Evolutionary conservation across 2,329 filamentous ascomycete genomes (phyloP).

Genomic region (Aaosphaeria pasadenensis): DNA sequence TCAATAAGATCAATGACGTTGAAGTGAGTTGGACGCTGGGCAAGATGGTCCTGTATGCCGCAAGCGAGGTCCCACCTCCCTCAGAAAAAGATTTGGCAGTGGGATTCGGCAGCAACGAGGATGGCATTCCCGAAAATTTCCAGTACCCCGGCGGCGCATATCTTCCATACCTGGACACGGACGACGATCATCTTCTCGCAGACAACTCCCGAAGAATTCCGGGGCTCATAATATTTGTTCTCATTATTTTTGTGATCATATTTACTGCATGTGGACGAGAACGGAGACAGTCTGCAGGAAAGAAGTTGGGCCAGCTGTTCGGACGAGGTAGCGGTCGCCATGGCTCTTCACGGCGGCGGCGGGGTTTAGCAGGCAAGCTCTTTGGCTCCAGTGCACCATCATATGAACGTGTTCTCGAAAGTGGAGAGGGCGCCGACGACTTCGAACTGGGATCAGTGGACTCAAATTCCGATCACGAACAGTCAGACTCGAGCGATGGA

Average conservation of each 20-base stretch:
- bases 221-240: slow-evolving; percentile 71
- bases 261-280: slow-evolving; percentile 81
- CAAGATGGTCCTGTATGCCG: slow-evolving; percentile 93
- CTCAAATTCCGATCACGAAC: slow-evolving; percentile 59
- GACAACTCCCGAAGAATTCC: slow-evolving; percentile 65
- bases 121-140: slow-evolving; percentile 70
- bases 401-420: slow-evolving; percentile 85
- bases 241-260: slow-evolving; percentile 66
- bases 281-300: slow-evolving; percentile 58
- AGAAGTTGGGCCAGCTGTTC: slow-evolving; percentile 51
- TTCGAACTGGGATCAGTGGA: slow-evolving; percentile 73
- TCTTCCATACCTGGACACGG: slow-evolving; percentile 40
- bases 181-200: slow-evolving; percentile 59
- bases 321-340: slow-evolving; percentile 33
- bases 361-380: slow-evolving; percentile 52
- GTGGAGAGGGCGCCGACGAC: slow-evolving; percentile 64
- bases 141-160: slow-evolving; percentile 69
- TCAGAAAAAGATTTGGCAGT: slow-evolving; percentile 67
- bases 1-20: slow-evolving; percentile 85
- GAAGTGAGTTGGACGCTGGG: slow-evolving; percentile 98
- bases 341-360: slow-evolving; percentile 38
- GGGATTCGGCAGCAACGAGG: slow-evolving; percentile 82
- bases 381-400: slow-evolving; percentile 52
- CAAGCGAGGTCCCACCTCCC: slow-evolving; percentile 75
- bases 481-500: slow-evolving; percentile 60